Conservation (phyloP, 306 rosid genomes). For the Myrica gale region DNA sequence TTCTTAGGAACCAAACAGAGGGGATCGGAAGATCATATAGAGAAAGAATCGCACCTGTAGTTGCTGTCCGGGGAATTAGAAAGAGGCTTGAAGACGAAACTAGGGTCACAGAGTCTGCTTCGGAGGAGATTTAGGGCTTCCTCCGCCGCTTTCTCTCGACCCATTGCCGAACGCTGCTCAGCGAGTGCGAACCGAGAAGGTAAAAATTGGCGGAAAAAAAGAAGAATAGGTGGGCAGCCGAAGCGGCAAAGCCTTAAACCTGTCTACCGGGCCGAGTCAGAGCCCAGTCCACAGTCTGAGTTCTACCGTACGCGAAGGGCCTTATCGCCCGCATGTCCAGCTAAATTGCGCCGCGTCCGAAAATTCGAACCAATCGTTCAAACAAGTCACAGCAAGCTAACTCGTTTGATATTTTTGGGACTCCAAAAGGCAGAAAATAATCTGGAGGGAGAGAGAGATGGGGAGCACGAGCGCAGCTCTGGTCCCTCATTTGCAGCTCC, state of each 20-base stretch:
- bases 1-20: slow-evolving; percentile 23
- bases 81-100: slow-evolving; percentile 46
- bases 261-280: not conserved
- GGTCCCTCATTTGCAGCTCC: slow-evolving; percentile 48
- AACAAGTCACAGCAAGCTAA: not conserved
- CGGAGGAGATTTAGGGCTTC: slow-evolving; percentile 58
- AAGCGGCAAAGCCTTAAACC: too few relatives aligned
- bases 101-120: slow-evolving; percentile 57
- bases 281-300: not conserved
- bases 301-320: not conserved
- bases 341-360: slow-evolving; percentile 24
- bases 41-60: slow-evolving; percentile 42
- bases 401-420: too few relatives aligned
- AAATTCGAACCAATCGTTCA: slow-evolving; percentile 35
- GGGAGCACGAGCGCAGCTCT: slow-evolving; percentile 50
- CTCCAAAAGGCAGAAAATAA: not conserved
- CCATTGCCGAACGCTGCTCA: slow-evolving; percentile 29
- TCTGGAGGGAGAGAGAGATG: slow-evolving; percentile 34
- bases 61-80: slow-evolving; percentile 55
- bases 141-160: slow-evolving; percentile 40
- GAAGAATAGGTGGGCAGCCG: not conserved
- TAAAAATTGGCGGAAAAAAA: slow-evolving; percentile 37
- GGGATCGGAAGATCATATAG: not conserved
- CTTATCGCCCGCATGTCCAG: not conserved
- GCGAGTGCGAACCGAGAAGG: not conserved